Evolutionary conservation across 371 early-diverging fungal genomes (phyloP).

Genomic region (Mortierella sp.): DNA sequence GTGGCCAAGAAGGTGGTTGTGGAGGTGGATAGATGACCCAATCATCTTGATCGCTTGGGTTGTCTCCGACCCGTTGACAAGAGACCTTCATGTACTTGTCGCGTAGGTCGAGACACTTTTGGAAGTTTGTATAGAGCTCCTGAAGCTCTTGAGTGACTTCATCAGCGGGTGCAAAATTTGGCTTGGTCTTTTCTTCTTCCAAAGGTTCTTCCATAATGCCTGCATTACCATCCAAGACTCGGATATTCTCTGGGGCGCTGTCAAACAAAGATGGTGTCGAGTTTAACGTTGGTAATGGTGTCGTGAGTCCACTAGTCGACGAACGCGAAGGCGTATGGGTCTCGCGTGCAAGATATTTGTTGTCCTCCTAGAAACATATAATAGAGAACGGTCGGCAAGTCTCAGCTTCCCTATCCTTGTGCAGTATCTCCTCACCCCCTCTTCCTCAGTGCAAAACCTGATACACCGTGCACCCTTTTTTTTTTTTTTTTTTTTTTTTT

Average conservation of each 20-base stretch:
- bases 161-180: slow-evolving; percentile 26
- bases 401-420: no score
- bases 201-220: slow-evolving; percentile 17
- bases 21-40: slow-evolving; percentile 94
- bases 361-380: slow-evolving; percentile 10
- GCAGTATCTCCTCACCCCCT: no score
- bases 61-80: slow-evolving; percentile 82
- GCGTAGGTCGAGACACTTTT: slow-evolving; percentile 82
- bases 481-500: no score
- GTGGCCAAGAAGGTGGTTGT: slow-evolving; percentile 80
- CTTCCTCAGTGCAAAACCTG: no score
- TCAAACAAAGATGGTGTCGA: slow-evolving; percentile 2
- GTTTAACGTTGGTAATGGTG: slow-evolving; percentile 10
- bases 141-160: slow-evolving; percentile 63
- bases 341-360: slow-evolving; percentile 20
- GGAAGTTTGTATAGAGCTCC: slow-evolving; percentile 63
- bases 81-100: slow-evolving; percentile 86
- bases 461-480: no score
- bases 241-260: slow-evolving; percentile 10
- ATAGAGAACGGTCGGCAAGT: background rate
- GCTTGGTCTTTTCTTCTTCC: slow-evolving; percentile 1
- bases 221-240: slow-evolving; percentile 4
- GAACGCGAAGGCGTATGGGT: background rate
- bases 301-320: background rate
- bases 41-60: slow-evolving; percentile 82